Conservation (phyloP, 495 filamentous ascomycete species). For the Penicillium silybi region DNA sequence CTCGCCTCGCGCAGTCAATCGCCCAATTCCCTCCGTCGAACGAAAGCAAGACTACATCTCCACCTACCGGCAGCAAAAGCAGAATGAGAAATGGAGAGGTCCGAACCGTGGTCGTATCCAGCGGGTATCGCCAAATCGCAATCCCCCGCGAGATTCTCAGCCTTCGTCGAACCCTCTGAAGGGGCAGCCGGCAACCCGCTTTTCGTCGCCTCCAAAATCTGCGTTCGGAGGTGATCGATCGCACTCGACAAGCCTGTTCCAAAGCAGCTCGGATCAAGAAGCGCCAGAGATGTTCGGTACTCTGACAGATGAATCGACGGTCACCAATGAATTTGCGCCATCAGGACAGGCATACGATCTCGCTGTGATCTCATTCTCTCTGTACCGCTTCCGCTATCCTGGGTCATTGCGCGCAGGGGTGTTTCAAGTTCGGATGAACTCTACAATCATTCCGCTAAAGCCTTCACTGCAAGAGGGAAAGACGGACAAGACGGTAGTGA, state of each 20-base stretch:
- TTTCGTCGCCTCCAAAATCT: background rate
- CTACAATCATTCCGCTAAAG: background rate
- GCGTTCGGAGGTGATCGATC: background rate
- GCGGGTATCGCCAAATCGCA: slow-evolving; percentile 8
- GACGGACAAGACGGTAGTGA: background rate
- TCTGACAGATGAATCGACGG: background rate
- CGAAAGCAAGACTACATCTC: slow-evolving; percentile 12
- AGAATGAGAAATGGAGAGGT: slow-evolving; percentile 19
- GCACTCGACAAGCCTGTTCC: background rate
- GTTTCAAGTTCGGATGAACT: slow-evolving; percentile 6
- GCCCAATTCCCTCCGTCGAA: slow-evolving; percentile 11
- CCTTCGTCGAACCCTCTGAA: background rate
- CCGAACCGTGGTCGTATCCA: slow-evolving; percentile 1
- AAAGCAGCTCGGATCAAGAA: background rate
- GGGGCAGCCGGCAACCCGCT: background rate
- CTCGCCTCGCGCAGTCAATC: background rate
- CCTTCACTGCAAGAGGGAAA: background rate
- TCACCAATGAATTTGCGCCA: background rate
- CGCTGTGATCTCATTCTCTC: slow-evolving; percentile 11
- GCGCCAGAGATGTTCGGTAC: background rate
- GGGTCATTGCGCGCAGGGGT: background rate
- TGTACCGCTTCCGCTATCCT: slow-evolving; percentile 8
- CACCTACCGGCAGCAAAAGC: slow-evolving; percentile 13
- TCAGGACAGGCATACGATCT: background rate
- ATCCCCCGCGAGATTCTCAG: background rate